Evolutionary conservation across 169 alveolate genomes (phyloP).

Genomic region (Eimeria falciformis): DNA sequence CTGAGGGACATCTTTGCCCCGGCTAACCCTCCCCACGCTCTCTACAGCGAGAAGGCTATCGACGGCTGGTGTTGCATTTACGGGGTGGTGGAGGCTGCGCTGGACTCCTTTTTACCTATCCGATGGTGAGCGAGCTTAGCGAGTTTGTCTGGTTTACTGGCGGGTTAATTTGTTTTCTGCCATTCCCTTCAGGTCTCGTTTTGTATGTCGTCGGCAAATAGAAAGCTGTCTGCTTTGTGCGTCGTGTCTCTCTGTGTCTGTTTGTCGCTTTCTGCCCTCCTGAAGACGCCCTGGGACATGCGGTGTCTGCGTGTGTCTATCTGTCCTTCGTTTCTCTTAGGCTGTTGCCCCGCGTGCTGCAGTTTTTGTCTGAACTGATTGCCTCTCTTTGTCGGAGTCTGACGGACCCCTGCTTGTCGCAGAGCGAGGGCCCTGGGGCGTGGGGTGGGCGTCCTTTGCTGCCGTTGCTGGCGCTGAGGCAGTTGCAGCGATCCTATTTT

Average conservation of each 20-base stretch:
- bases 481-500: constrained; percentile 52
- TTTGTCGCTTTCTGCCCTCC: too few species aligned
- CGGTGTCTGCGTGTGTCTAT: too few species aligned
- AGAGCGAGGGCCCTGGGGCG: constrained; percentile 62
- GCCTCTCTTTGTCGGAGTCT: constrained; percentile 35
- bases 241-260: too few species aligned
- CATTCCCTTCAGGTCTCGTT: too few species aligned
- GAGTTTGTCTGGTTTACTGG: too few species aligned
- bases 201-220: too few species aligned
- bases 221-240: too few species aligned
- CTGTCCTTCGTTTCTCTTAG: constrained; percentile 27
- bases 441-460: constrained; percentile 61
- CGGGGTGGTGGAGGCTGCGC: constrained; percentile 57
- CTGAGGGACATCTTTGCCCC: constrained; percentile 60
- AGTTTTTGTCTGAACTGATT: constrained; percentile 57
- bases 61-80: constrained; percentile 71
- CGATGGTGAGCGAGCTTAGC: constrained; percentile 46
- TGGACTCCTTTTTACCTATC: constrained; percentile 45
- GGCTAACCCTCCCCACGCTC: constrained; percentile 56
- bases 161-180: too few species aligned
- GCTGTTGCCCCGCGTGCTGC: constrained; percentile 65
- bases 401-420: constrained; percentile 42
- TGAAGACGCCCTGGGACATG: too few species aligned
- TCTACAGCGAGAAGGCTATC: constrained; percentile 72
- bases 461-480: constrained; percentile 72